Evolutionary conservation across 495 filamentous ascomycete genomes (phyloP).

Genomic region (Pyrenula massariospora): DNA sequence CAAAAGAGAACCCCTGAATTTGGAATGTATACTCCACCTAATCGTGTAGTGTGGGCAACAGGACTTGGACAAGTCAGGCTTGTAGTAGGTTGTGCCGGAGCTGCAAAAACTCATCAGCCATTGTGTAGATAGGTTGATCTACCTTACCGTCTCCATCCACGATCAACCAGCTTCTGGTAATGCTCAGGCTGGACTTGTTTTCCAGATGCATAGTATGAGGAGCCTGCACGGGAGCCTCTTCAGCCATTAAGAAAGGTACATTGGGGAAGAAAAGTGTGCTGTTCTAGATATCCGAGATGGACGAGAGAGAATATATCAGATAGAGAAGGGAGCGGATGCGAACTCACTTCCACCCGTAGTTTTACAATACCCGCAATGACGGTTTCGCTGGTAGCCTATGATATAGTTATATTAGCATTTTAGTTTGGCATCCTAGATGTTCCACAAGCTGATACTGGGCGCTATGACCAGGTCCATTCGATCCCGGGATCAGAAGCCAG

Average conservation of each 20-base stretch:
- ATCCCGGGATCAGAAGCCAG: background rate
- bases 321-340: no score
- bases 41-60: slow-evolving; percentile 97
- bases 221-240: slow-evolving; percentile 40
- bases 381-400: slow-evolving; percentile 36
- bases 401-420: background rate
- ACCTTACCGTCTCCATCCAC: slow-evolving; percentile 79
- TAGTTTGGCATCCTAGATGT: background rate
- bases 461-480: background rate
- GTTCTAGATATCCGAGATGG: no score
- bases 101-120: slow-evolving; percentile 19
- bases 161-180: slow-evolving; percentile 75
- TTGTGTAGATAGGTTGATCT: slow-evolving; percentile 3
- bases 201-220: slow-evolving; percentile 69
- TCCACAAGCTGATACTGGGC: no score
- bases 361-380: slow-evolving; percentile 45
- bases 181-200: slow-evolving; percentile 53
- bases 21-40: slow-evolving; percentile 32
- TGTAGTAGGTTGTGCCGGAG: slow-evolving; percentile 78
- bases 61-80: slow-evolving; percentile 68
- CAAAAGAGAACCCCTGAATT: background rate
- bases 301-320: no score
- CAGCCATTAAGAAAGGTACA: background rate
- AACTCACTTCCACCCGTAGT: slow-evolving; percentile 38
- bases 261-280: background rate